Evolutionary conservation across 768 basidiomycete genomes (phyloP).

Genomic region (Lactifluus hygrophoroides): DNA sequence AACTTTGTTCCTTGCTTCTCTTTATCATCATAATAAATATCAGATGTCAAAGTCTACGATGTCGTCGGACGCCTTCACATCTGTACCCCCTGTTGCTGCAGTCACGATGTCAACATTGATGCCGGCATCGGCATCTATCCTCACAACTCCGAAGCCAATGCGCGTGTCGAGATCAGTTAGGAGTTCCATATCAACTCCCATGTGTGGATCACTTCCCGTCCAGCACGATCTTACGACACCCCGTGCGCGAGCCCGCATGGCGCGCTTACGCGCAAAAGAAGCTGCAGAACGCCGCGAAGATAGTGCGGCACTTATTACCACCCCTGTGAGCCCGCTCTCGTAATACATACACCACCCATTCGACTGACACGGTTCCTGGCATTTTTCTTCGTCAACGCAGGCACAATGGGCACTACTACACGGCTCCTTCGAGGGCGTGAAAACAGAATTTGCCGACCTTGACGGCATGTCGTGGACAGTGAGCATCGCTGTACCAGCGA

Average conservation of each 20-base stretch:
- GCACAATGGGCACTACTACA: slow-evolving; percentile 27
- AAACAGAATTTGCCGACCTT: slow-evolving; percentile 53
- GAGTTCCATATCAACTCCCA: neutral
- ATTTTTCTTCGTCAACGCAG: slow-evolving; percentile 16
- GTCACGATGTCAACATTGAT: neutral
- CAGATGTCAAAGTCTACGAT: neutral
- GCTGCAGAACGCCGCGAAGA: slow-evolving; percentile 12
- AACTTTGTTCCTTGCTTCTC: neutral
- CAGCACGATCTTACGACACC: slow-evolving; percentile 12
- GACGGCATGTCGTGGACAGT: slow-evolving; percentile 49
- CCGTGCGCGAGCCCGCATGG: slow-evolving; percentile 8
- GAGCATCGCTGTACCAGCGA: neutral
- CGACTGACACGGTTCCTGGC: neutral
- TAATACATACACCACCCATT: neutral
- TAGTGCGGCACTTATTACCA: slow-evolving; percentile 12
- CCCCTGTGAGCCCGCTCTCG: neutral
- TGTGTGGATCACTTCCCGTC: neutral
- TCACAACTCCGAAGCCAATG: neutral
- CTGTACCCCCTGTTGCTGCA: neutral
- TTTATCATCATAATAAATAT: neutral
- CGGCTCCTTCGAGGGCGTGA: slow-evolving; percentile 44
- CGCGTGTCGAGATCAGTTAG: neutral
- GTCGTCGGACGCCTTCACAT: neutral
- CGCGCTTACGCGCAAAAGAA: slow-evolving; percentile 11
- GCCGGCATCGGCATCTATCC: neutral